Evolutionary conservation across 2,329 filamentous ascomycete species (phyloP).

Genomic region (Penicillium sp.): DNA sequence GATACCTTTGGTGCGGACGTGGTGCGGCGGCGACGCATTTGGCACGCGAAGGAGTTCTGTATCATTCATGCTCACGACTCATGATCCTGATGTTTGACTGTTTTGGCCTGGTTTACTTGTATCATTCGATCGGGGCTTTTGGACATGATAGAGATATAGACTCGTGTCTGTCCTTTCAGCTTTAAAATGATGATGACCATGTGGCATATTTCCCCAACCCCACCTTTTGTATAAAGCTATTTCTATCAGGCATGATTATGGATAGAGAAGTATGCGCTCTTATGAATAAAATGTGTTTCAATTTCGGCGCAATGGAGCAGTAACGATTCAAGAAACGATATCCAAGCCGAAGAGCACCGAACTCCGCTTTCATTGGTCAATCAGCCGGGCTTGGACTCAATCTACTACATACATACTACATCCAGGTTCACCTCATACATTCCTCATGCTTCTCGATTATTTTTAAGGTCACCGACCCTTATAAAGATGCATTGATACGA

Average conservation of each 20-base stretch:
- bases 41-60: slow-evolving; percentile 48
- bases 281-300: neutral
- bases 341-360: neutral
- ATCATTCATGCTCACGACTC: slow-evolving; percentile 39
- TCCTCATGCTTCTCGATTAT: too few relatives aligned
- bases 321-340: too few relatives aligned
- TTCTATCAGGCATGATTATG: neutral
- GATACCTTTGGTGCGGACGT: slow-evolving; percentile 43
- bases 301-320: neutral
- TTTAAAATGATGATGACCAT: slow-evolving; percentile 8
- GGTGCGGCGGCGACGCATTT: slow-evolving; percentile 43
- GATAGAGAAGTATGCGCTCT: neutral
- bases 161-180: neutral
- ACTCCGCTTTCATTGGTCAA: neutral
- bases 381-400: too few relatives aligned
- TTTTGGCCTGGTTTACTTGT: neutral
- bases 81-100: neutral
- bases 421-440: too few relatives aligned
- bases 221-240: slow-evolving; percentile 31
- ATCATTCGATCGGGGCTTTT: neutral
- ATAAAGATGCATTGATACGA: too few relatives aligned
- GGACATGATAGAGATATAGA: neutral
- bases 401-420: too few relatives aligned
- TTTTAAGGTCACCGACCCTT: too few relatives aligned
- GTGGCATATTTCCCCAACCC: slow-evolving; percentile 48